Conservation (phyloP, 495 filamentous ascomycete species). For the Lindgomyces ingoldianus region DNA sequence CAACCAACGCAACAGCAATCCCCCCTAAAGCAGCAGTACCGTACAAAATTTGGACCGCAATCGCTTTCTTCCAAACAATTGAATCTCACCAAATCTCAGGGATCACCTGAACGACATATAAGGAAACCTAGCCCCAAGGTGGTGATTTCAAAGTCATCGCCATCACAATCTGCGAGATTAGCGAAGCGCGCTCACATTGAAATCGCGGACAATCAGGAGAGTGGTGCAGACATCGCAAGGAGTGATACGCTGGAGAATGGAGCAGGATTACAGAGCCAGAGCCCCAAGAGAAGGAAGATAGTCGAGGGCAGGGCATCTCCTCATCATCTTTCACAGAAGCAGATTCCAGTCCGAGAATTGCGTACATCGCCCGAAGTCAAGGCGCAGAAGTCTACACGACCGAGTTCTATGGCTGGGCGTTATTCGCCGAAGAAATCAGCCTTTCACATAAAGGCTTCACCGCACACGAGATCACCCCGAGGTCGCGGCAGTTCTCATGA, state of each 20-base stretch:
- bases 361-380: no score
- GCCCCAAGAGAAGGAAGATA: not conserved
- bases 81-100: not conserved
- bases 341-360: no score
- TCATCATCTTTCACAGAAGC: no score
- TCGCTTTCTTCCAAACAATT: not conserved
- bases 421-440: no score
- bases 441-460: no score
- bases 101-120: not conserved
- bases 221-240: no score
- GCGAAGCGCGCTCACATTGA: not conserved
- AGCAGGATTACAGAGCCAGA: not conserved
- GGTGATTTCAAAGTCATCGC: not conserved
- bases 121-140: constrained; percentile 13
- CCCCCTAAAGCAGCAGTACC: not conserved
- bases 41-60: not conserved
- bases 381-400: no score
- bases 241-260: no score
- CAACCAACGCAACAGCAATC: not conserved
- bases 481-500: constrained; percentile 14
- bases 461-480: no score
- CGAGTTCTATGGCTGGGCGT: no score
- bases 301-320: no score
- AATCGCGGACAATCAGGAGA: not conserved
- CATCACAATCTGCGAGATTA: not conserved